Percentiles rank a stretch among this genome's conserved stretches.
Evolutionary conservation across 805 yeast species (phyloP).

Genomic region (Candida palmyrensis): DNA sequence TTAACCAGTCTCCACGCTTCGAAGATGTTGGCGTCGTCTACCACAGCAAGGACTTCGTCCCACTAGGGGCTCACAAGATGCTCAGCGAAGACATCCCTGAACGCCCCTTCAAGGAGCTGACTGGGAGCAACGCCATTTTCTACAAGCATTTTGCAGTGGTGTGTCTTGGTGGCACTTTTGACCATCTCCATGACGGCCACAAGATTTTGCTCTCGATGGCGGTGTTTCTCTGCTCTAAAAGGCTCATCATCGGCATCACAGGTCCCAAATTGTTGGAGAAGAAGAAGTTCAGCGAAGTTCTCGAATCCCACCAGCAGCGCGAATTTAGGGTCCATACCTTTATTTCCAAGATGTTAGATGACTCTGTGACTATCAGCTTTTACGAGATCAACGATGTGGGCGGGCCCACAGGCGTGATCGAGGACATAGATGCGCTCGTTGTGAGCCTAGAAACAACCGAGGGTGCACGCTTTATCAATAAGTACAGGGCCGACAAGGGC

Average conservation of each 20-base stretch:
- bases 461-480: conserved; percentile 75
- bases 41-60: too few relatives aligned
- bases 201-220: conserved; percentile 75
- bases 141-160: conserved; percentile 5
- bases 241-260: conserved; percentile 78
- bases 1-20: too few relatives aligned
- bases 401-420: conserved; percentile 85
- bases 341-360: conserved; percentile 33
- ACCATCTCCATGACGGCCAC: conserved; percentile 94
- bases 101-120: too few relatives aligned
- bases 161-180: conserved; percentile 96
- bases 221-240: conserved; percentile 49
- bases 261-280: conserved; percentile 67
- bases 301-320: conserved; percentile 58
- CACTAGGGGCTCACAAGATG: too few relatives aligned
- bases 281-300: conserved; percentile 63
- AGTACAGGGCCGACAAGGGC: conserved; percentile 51
- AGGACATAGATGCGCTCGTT: conserved; percentile 72
- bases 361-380: conserved; percentile 37
- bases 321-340: conserved; percentile 43
- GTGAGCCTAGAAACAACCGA: conserved; percentile 73
- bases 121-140: background rate
- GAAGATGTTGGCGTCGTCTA: background rate
- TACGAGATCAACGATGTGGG: conserved; percentile 76
- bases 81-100: background rate